Conservation (phyloP, 495 filamentous ascomycete species). For the Cercophora newfieldiana region DNA sequence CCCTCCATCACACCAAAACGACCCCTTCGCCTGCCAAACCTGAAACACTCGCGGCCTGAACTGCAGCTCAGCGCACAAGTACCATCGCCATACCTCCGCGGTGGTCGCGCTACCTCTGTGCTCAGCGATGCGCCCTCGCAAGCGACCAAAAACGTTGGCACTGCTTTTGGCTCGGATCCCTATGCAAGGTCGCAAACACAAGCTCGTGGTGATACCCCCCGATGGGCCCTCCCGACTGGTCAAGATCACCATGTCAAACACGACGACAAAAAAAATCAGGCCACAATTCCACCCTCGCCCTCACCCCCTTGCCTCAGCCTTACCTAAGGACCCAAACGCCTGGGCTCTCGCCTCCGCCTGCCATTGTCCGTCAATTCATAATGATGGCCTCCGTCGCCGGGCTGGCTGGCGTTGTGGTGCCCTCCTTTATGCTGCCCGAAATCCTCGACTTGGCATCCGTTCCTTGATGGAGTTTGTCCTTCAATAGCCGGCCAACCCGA, state of each 20-base stretch:
- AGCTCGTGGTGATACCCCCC: not conserved
- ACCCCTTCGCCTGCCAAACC: constrained; percentile 4
- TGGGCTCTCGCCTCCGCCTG: not conserved
- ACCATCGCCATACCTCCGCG: not conserved
- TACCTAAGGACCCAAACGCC: not conserved
- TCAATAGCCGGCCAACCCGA: not conserved
- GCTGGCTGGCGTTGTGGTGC: not conserved
- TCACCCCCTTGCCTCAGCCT: constrained; percentile 6
- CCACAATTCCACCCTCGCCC: constrained; percentile 3
- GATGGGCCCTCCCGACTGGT: not conserved
- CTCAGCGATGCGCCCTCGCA: not conserved
- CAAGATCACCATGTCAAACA: constrained; percentile 7
- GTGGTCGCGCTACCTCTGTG: not conserved
- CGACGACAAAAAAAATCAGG: constrained; percentile 4
- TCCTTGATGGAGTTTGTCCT: not conserved
- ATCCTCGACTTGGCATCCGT: not conserved
- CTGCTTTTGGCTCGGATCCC: not conserved
- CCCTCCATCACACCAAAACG: constrained; percentile 5
- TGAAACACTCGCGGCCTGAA: not conserved
- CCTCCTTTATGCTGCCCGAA: not conserved
- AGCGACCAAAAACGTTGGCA: not conserved
- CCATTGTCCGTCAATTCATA: not conserved
- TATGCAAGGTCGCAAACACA: not conserved
- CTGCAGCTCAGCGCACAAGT: not conserved
- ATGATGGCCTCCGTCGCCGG: not conserved